These are phyloP conservation scores for Pilaira anomala DNA, from an alignment of 192 early-diverging fungal species.

Conservation along the genomic window DNA sequence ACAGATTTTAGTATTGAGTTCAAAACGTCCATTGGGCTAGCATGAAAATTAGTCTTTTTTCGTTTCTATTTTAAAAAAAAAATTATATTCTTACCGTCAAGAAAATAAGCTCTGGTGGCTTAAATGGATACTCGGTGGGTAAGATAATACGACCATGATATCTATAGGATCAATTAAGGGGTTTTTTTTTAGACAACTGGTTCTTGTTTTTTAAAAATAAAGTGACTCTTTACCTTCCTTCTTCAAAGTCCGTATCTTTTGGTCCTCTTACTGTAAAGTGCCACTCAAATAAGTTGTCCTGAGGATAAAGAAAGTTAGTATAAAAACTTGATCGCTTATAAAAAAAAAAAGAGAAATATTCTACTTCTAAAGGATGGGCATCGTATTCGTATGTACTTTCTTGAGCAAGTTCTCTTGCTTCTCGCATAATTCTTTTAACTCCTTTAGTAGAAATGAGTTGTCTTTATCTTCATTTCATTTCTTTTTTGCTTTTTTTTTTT, in stretches of 20 bases:
- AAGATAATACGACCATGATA: slow-evolving; percentile 93
- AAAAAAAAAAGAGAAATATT: neutral
- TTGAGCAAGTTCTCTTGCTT: slow-evolving; percentile 65
- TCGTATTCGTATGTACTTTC: slow-evolving; percentile 67
- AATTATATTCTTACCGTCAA: slow-evolving; percentile 51
- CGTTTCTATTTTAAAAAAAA: too few species aligned
- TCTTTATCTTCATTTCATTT: neutral
- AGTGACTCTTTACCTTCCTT: slow-evolving; percentile 53
- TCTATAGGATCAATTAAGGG: slow-evolving; percentile 17
- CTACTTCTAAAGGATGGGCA: slow-evolving; percentile 68
- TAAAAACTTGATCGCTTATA: neutral
- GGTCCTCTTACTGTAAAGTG: slow-evolving; percentile 95
- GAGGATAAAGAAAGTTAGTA: slow-evolving; percentile 8
- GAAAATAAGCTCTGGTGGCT: slow-evolving; percentile 77
- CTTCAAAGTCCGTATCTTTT: slow-evolving; percentile 78
- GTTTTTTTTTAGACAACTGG: neutral
- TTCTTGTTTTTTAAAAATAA: neutral
- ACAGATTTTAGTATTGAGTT: slow-evolving; percentile 92
- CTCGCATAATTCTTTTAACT: slow-evolving; percentile 81
- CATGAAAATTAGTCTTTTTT: too few species aligned
- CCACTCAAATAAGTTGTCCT: slow-evolving; percentile 96
- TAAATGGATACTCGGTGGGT: slow-evolving; percentile 95
- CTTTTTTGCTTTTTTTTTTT: neutral
- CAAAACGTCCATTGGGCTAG: slow-evolving; percentile 84
- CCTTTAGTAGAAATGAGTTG: slow-evolving; percentile 33